Evolutionary conservation across 257 asterid species (phyloP).

Genomic region (Fraxinus quadrangulata): DNA sequence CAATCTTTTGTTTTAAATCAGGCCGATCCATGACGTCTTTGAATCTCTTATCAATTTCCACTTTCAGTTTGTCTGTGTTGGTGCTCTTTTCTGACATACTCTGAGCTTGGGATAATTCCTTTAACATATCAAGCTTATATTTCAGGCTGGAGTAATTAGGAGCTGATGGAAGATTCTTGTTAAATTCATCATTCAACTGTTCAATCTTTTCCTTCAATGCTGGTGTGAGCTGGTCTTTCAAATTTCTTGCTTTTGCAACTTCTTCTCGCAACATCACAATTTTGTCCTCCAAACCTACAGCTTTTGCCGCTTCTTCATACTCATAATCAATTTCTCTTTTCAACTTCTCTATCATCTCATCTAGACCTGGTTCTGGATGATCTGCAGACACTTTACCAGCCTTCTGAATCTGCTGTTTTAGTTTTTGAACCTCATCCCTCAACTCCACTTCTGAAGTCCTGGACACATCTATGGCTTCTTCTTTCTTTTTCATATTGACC

Average conservation of each 20-base stretch:
- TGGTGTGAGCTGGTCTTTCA: conserved; percentile 46
- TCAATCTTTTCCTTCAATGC: conserved; percentile 61
- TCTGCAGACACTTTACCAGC: conserved; percentile 44
- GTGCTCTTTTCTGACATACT: conserved; percentile 36
- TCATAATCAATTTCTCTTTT: conserved; percentile 59
- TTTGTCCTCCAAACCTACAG: conserved; percentile 63
- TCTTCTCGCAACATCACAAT: conserved; percentile 57
- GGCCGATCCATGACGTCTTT: conserved; percentile 48
- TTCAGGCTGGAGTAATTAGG: conserved; percentile 63
- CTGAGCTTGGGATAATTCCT: conserved; percentile 51
- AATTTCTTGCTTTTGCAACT: conserved; percentile 54
- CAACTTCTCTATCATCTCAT: conserved; percentile 56
- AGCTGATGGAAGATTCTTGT: conserved; percentile 54
- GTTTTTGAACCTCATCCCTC: conserved; percentile 63
- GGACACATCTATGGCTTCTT: conserved; percentile 47
- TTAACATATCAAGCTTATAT: conserved; percentile 56
- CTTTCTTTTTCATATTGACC: conserved; percentile 69
- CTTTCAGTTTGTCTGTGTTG: conserved; percentile 45
- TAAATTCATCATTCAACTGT: conserved; percentile 55
- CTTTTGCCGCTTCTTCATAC: conserved; percentile 66
- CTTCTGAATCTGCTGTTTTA: conserved; percentile 54
- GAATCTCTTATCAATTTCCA: conserved; percentile 54
- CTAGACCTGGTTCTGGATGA: conserved; percentile 39
- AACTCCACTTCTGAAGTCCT: conserved; percentile 50
- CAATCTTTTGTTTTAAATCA: conserved; percentile 59